Conservation (phyloP, 768 basidiomycete genomes). For the Hemileccinum impolitum region DNA sequence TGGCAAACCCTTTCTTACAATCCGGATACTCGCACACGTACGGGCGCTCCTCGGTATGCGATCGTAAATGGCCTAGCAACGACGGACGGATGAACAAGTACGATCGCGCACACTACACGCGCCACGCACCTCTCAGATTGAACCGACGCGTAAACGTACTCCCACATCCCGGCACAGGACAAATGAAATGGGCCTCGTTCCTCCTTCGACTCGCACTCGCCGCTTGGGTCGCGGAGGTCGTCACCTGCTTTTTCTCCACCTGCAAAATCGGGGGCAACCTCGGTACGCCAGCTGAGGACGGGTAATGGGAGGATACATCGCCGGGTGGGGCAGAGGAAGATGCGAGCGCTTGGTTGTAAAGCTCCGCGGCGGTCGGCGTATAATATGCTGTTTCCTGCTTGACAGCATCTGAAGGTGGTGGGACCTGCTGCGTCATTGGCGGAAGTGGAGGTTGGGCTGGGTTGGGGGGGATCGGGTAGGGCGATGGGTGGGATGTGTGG, state of each 20-base stretch:
- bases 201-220: slow-evolving; percentile 86
- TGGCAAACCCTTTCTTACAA: slow-evolving; percentile 91
- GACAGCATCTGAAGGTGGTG: slow-evolving; percentile 26
- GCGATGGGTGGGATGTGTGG: slow-evolving; percentile 40
- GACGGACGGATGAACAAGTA: slow-evolving; percentile 2
- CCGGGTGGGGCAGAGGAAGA: slow-evolving; percentile 24
- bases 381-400: slow-evolving; percentile 45
- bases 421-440: slow-evolving; percentile 19
- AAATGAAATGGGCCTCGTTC: slow-evolving; percentile 90
- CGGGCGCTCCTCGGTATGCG: slow-evolving; percentile 93
- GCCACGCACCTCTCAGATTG: slow-evolving; percentile 69
- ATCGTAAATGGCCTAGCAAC: slow-evolving; percentile 78
- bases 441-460: slow-evolving; percentile 27
- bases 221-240: slow-evolving; percentile 88
- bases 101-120: neutral
- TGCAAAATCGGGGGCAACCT: slow-evolving; percentile 81
- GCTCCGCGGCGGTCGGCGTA: slow-evolving; percentile 51
- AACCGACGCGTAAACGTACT: slow-evolving; percentile 96
- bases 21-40: slow-evolving; percentile 93
- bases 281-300: slow-evolving; percentile 34
- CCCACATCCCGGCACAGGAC: slow-evolving; percentile 93
- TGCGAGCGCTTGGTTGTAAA: slow-evolving; percentile 47
- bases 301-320: slow-evolving; percentile 30
- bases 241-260: slow-evolving; percentile 93
- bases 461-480: slow-evolving; percentile 36